Conservation (phyloP, 1,139 yeast genomes). For the Hansenula sp. region DNA sequence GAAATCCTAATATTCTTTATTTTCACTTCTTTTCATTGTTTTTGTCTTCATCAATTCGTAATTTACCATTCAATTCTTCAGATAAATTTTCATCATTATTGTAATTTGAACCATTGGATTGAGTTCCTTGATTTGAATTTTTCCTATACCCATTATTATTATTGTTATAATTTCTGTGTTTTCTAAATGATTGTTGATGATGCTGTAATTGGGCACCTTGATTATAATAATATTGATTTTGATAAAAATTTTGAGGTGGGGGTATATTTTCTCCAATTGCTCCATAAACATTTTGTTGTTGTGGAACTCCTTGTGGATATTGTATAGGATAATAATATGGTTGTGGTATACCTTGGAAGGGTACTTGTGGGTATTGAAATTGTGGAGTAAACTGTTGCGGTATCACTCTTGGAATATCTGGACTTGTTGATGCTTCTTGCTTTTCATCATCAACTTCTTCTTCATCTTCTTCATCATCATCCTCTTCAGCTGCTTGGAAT, state of each 20-base stretch:
- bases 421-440: background rate
- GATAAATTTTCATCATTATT: background rate
- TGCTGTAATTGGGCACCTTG: conserved; percentile 1
- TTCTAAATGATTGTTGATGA: background rate
- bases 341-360: background rate
- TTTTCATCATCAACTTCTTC: conserved; percentile 1
- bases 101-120: no score
- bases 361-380: conserved; percentile 6
- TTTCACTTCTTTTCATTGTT: background rate
- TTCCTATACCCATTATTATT: conserved; percentile 1
- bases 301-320: background rate
- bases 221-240: background rate
- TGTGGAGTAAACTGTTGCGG: conserved; percentile 7
- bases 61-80: background rate
- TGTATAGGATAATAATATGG: background rate
- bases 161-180: background rate
- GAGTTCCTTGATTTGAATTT: background rate
- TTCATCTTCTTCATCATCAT: conserved; percentile 17
- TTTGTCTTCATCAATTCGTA: conserved; percentile 1
- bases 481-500: conserved; percentile 31
- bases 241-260: no score
- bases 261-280: no score
- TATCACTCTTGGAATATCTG: conserved; percentile 6
- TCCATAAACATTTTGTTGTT: background rate
- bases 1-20: background rate